Evolutionary conservation across 768 basidiomycete genomes (phyloP).

Genomic region (Amyloporia xantha): DNA sequence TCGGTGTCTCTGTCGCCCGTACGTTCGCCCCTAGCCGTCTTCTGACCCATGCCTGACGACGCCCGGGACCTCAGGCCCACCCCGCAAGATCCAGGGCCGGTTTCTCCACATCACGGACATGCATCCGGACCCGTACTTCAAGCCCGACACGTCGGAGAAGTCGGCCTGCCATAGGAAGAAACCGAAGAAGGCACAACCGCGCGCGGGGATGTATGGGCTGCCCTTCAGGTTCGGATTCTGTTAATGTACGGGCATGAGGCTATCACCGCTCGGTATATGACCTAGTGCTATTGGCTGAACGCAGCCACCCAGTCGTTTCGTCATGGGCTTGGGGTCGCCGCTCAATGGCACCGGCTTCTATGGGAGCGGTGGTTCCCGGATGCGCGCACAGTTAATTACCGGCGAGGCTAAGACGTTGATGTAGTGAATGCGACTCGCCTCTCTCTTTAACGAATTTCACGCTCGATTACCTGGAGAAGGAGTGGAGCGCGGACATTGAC

Average conservation of each 20-base stretch:
- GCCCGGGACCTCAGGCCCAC: slow-evolving; percentile 7
- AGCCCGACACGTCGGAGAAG: slow-evolving; percentile 40
- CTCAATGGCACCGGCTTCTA: no score
- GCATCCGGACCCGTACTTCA: slow-evolving; percentile 73
- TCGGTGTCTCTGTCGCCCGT: slow-evolving; percentile 29
- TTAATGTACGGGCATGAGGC: neutral
- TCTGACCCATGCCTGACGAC: slow-evolving; percentile 8
- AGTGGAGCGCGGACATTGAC: slow-evolving; percentile 81
- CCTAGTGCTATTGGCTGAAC: no score
- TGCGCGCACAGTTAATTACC: neutral
- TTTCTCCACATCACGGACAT: slow-evolving; percentile 83
- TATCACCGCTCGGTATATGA: no score
- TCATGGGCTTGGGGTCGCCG: no score
- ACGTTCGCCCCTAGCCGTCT: slow-evolving; percentile 14
- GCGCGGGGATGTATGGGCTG: slow-evolving; percentile 58
- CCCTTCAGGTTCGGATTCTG: slow-evolving; percentile 49
- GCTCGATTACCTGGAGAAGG: slow-evolving; percentile 68
- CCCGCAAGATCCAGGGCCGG: slow-evolving; percentile 56
- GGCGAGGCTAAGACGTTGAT: neutral
- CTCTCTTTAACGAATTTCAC: slow-evolving; percentile 73
- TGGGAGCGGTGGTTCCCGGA: no score
- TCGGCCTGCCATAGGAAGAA: slow-evolving; percentile 63
- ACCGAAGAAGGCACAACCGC: slow-evolving; percentile 45
- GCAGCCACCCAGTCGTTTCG: no score
- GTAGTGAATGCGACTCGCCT: slow-evolving; percentile 78